Conservation (phyloP, 164 flowering plant species). For the Liriodendron chinense region DNA sequence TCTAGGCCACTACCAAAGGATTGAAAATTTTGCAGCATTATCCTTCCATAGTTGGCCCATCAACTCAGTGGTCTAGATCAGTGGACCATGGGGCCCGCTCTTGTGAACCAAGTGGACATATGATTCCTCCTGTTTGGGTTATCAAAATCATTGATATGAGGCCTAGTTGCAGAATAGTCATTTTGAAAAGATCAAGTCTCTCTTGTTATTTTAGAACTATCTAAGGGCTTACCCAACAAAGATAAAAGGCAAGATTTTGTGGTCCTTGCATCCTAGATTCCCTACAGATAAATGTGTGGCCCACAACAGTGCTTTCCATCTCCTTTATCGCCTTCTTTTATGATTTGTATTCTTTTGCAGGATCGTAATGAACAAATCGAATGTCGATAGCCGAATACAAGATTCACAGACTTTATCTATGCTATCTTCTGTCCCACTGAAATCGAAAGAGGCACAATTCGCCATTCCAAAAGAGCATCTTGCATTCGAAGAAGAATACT, state of each 20-base stretch:
- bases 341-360: slow-evolving; percentile 22
- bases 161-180: background rate
- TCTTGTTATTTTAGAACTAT: background rate
- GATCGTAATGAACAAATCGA: slow-evolving; percentile 33
- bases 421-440: slow-evolving; percentile 32
- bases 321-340: background rate
- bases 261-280: background rate
- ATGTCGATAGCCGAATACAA: slow-evolving; percentile 28
- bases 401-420: slow-evolving; percentile 40
- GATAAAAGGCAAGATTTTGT: background rate
- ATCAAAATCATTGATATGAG: background rate
- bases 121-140: background rate
- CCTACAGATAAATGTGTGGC: background rate
- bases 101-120: background rate
- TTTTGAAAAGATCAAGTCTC: background rate
- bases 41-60: too few species aligned
- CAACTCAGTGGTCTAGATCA: background rate
- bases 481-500: slow-evolving; percentile 30
- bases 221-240: background rate
- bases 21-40: too few species aligned
- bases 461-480: slow-evolving; percentile 41
- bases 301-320: background rate
- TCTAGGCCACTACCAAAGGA: too few species aligned
- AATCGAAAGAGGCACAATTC: slow-evolving; percentile 34
- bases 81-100: background rate